phyloP scores from a whole-genome alignment of 2,329 filamentous ascomycete genomes.

The Penicillium sp. region DNA sequence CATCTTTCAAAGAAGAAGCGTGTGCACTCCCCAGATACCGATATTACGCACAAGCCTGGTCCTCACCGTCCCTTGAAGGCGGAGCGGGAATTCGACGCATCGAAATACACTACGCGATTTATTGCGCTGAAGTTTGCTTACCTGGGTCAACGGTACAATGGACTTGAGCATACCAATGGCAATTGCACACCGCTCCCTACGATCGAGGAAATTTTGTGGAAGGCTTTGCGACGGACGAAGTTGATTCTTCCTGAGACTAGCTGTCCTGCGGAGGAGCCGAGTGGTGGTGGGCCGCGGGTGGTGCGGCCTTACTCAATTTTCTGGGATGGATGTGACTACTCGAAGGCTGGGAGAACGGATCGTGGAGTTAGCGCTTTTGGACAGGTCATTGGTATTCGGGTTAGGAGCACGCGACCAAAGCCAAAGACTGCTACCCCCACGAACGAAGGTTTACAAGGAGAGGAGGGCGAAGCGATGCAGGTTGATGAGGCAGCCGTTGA shows the following conservation, averaged over 20 bases:
- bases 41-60: conserved; percentile 25
- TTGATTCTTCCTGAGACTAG: conserved; percentile 71
- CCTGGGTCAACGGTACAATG: conserved; percentile 85
- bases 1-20: conserved; percentile 16
- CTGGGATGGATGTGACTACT: conserved; percentile 85
- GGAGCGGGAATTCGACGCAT: conserved; percentile 66
- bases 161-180: conserved; percentile 80
- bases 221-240: conserved; percentile 76
- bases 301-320: conserved; percentile 55
- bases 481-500: conserved; percentile 39
- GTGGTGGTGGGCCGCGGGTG: conserved; percentile 46
- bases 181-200: conserved; percentile 70
- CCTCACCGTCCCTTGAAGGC: conserved; percentile 41
- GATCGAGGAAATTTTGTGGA: conserved; percentile 92
- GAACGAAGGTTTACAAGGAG: conserved; percentile 12
- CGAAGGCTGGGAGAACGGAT: conserved; percentile 93
- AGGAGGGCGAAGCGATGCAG: conserved; percentile 25
- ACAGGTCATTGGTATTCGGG: conserved; percentile 81
- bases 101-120: conserved; percentile 76
- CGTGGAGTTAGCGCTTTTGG: conserved; percentile 94
- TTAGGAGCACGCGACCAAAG: conserved; percentile 75
- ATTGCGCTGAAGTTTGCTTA: conserved; percentile 95
- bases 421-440: conserved; percentile 15
- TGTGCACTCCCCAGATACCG: conserved; percentile 18
- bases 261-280: conserved; percentile 33